Conservation (phyloP, 208 protist genomes). For the Leishmania lainsoni region DNA sequence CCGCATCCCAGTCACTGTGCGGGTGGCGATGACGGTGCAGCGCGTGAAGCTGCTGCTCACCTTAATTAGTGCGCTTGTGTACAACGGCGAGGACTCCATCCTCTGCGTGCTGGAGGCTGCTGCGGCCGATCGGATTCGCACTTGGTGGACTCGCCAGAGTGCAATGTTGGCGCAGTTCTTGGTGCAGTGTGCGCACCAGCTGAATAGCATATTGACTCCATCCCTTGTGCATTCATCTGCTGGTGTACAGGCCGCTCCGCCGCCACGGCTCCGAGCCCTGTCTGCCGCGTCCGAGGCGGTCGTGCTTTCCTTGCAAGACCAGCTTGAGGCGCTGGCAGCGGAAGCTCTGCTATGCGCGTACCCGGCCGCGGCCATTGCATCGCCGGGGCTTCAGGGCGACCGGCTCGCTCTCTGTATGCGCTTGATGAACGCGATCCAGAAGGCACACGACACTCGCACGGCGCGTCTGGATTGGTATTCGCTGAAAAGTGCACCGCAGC, state of each 20-base stretch:
- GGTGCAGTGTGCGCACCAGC: constrained; percentile 12
- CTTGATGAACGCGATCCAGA: constrained; percentile 15
- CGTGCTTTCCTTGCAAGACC: neutral
- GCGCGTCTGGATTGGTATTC: constrained; percentile 19
- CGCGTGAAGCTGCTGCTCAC: constrained; percentile 30
- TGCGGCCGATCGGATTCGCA: constrained; percentile 2
- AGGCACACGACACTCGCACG: constrained; percentile 4
- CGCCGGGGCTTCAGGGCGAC: neutral
- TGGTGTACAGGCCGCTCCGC: neutral
- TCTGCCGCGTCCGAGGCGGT: neutral
- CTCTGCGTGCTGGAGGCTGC: constrained; percentile 2
- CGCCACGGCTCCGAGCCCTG: neutral
- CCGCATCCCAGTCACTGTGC: constrained; percentile 15
- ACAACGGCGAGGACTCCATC: constrained; percentile 20
- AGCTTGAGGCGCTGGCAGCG: constrained; percentile 10
- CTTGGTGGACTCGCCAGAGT: constrained; percentile 29
- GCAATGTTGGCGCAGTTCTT: constrained; percentile 22
- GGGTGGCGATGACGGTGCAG: constrained; percentile 31
- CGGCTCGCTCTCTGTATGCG: constrained; percentile 1
- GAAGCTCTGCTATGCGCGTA: constrained; percentile 1
- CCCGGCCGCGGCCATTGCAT: neutral
- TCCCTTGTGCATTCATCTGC: neutral
- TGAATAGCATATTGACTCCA: neutral
- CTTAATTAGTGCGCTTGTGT: constrained; percentile 6
- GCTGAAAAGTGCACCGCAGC: constrained; percentile 12